These are phyloP conservation scores for Podila epigama DNA, from an alignment of 192 early-diverging fungal genomes.

Conservation along the genomic window DNA sequence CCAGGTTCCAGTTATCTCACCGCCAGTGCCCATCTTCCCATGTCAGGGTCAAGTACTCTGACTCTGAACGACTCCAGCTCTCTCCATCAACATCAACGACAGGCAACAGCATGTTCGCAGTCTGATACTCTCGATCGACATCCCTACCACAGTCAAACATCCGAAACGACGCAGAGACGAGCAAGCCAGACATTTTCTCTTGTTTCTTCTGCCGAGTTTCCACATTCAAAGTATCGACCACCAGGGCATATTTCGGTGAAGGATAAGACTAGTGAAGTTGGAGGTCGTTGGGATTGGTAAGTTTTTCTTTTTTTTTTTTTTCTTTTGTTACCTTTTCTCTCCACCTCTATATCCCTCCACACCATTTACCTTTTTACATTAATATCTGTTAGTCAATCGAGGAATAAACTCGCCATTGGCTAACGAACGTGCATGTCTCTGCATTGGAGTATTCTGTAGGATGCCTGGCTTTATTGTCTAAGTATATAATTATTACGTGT, in stretches of 20 bases:
- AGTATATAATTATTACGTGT: not conserved
- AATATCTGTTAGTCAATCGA: no score
- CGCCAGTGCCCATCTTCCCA: not conserved
- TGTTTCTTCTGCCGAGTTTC: no score
- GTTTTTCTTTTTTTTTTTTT: not conserved
- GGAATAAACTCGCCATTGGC: not conserved
- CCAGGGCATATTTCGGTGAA: not conserved
- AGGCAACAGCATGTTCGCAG: not conserved
- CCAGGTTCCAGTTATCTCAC: no score
- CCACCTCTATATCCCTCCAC: no score
- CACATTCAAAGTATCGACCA: not conserved
- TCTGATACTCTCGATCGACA: not conserved
- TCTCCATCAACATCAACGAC: not conserved
- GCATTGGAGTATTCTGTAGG: not conserved
- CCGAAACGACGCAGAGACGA: no score
- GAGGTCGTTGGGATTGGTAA: slow-evolving; percentile 44
- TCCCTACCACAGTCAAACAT: no score
- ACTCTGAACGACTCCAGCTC: not conserved
- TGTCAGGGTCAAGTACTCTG: slow-evolving; percentile 4
- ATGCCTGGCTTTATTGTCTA: slow-evolving; percentile 21
- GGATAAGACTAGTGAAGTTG: slow-evolving; percentile 19
- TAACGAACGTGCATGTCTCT: not conserved
- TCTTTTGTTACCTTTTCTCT: not conserved
- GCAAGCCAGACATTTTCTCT: no score
- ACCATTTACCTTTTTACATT: no score